These are phyloP conservation scores for Cadophora sp. DNA, from an alignment of 2,329 filamentous ascomycete species.

Conservation along the genomic window DNA sequence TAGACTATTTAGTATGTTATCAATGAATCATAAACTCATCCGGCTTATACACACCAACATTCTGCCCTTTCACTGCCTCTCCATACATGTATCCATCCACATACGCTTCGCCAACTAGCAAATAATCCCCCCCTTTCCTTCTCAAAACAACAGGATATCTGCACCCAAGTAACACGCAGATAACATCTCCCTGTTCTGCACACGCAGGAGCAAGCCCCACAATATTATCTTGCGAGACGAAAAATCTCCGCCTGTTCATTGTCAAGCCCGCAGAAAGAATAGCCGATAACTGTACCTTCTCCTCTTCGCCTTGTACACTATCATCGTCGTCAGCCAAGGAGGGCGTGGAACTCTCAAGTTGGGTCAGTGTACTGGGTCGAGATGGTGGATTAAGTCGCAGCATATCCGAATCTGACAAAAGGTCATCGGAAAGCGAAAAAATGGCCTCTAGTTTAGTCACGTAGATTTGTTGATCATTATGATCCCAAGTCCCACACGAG, in stretches of 20 bases:
- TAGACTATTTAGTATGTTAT: background rate
- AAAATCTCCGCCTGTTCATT: conserved; percentile 38
- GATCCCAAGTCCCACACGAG: conserved; percentile 39
- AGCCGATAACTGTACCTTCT: conserved; percentile 29
- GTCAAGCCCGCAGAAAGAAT: conserved; percentile 35
- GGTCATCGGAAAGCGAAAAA: conserved; percentile 25
- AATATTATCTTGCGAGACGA: conserved; percentile 26
- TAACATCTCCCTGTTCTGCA: conserved; percentile 32
- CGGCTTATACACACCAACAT: conserved; percentile 22
- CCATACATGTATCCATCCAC: conserved; percentile 41
- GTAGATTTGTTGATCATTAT: conserved; percentile 28
- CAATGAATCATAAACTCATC: conserved; percentile 38
- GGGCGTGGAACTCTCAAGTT: conserved; percentile 4
- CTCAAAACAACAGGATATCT: conserved; percentile 39
- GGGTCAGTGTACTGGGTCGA: conserved; percentile 16
- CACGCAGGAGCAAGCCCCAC: conserved; percentile 36
- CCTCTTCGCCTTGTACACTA: conserved; percentile 20
- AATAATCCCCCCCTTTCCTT: conserved; percentile 26
- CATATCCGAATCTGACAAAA: conserved; percentile 23
- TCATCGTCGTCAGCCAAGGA: conserved; percentile 22
- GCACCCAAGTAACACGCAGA: conserved; percentile 40
- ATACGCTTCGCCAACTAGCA: conserved; percentile 41
- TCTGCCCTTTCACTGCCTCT: conserved; percentile 33
- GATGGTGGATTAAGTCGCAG: conserved; percentile 25
- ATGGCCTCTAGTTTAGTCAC: conserved; percentile 34